Percentiles rank a stretch among this genome's conserved stretches.
These are phyloP conservation scores for Spirogloea muscicola DNA, from an alignment of 139 green algal genomes.

Conservation along the genomic window DNA sequence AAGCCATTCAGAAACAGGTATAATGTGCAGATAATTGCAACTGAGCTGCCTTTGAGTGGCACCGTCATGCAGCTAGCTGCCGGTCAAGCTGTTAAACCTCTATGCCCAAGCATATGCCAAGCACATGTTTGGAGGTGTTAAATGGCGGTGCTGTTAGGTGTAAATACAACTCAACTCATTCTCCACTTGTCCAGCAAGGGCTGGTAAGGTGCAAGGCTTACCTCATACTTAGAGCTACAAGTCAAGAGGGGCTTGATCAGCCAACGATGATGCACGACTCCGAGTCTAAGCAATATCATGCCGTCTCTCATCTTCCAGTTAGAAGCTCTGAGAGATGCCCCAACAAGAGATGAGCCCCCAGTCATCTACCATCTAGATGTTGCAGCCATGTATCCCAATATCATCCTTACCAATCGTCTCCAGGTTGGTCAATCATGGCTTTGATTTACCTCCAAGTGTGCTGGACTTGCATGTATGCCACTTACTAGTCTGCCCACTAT, in stretches of 20 bases:
- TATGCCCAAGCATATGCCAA: neutral
- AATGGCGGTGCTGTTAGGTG: neutral
- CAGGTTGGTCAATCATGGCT: conserved; percentile 29
- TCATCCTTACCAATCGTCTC: conserved; percentile 94
- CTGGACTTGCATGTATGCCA: no score
- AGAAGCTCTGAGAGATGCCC: conserved; percentile 70
- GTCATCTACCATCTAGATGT: conserved; percentile 98
- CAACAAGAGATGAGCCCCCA: conserved; percentile 76
- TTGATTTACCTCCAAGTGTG: no score
- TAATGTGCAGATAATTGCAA: no score
- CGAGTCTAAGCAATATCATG: neutral
- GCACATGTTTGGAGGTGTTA: neutral
- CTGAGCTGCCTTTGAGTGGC: no score
- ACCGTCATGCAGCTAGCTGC: no score
- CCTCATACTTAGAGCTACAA: neutral
- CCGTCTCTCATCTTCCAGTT: conserved; percentile 52
- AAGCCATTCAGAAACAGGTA: conserved; percentile 46
- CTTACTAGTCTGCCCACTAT: no score
- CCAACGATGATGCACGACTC: neutral
- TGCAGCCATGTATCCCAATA: conserved; percentile 99
- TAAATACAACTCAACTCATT: neutral
- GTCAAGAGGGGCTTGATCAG: neutral
- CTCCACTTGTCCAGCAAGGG: neutral
- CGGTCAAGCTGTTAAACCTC: neutral
- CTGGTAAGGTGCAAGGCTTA: neutral